A percentile compares a stretch with the other conserved stretches of the same genome.
These are phyloP conservation scores for Tulasnella sp. DNA, from an alignment of 768 basidiomycete genomes.

Conservation along the genomic window DNA sequence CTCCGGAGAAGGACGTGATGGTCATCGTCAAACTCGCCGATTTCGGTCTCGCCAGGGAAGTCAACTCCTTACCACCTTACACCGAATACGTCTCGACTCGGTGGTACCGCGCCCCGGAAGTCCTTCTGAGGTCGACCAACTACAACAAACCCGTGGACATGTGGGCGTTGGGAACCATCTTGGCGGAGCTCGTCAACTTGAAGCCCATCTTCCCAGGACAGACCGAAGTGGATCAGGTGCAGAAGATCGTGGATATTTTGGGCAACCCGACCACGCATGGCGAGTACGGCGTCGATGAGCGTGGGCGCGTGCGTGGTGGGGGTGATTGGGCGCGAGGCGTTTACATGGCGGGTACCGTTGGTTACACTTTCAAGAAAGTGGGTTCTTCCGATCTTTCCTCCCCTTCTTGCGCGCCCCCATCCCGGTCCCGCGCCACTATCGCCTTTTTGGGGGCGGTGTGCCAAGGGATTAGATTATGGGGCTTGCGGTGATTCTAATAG, in stretches of 20 bases:
- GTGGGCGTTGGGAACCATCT: constrained; percentile 99
- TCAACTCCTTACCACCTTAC: constrained; percentile 82
- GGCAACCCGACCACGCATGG: constrained; percentile 66
- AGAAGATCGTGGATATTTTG: constrained; percentile 83
- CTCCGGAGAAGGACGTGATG: constrained; percentile 87
- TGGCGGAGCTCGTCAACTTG: constrained; percentile 94
- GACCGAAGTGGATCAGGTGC: constrained; percentile 89
- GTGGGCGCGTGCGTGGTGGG: constrained; percentile 71
- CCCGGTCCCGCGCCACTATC: neutral
- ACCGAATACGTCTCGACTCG: constrained; percentile 99
- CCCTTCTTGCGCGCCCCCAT: neutral
- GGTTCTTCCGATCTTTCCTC: constrained; percentile 34
- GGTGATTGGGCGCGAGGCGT: constrained; percentile 84
- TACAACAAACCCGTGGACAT: constrained; percentile 98
- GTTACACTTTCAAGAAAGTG: constrained; percentile 89
- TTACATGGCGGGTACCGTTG: constrained; percentile 79
- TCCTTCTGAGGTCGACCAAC: constrained; percentile 82
- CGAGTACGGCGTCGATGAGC: constrained; percentile 71
- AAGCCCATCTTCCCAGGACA: constrained; percentile 93
- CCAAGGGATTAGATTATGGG: neutral
- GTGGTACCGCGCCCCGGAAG: constrained; percentile 99
- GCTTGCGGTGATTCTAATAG: neutral
- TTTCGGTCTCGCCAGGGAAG: constrained; percentile 94
- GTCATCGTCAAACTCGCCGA: constrained; percentile 98
- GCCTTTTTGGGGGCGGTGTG: neutral